Base-by-base conservation (phyloP, 2,329 filamentous ascomycete species). In the Aspergillus quadrilineatus region DNA sequence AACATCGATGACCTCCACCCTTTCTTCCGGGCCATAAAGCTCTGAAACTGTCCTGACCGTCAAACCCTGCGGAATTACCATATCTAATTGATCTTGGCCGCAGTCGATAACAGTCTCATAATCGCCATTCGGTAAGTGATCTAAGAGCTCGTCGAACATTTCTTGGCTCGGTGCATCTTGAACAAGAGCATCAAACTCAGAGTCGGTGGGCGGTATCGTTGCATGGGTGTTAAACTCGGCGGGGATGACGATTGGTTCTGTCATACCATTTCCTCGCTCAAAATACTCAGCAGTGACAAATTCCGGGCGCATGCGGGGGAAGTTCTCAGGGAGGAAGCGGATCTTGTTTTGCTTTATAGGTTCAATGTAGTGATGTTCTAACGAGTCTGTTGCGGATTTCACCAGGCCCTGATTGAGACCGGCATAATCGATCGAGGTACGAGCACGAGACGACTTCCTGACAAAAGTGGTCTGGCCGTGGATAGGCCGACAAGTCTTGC, bases 331-430 rank as follows among this genome's bases (percentile, higher is more conserved):
- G 15, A 82, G 74, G 60, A 87, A 86, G 41, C 76, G 77, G 56
- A 87, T 82, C 43, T 80, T 84, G 22, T 84, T 84, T 60, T 87
- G 82, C 64, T 86, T 86, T 70, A 89, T 85, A 6, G 82, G 82
- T 60, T 85, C 80, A 54, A 89, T 85, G 67, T 88, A 88, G 65
- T 87, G 86, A 67, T 89, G 86, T 60, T 88, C 84, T 48, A 81
- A 75, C 32, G 82, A 83, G 58, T 88, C 85, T 53, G 84, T 82
- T 5, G 85, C 84, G 1, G 85, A 85, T 68, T 86, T 86, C 51
- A 88, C 75, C 12, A 87, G 79, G 41, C 86, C 86, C 69, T 86
- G 82, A 63, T 88, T 85, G 41, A 89, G 75, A 47, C 85, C 85
- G 49, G 85, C 85, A 69, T 89, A 89, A 67, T 89, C 86, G 57